Base-by-base conservation (phyloP, 2,329 filamentous ascomycete species). In the Pseudocercospora macadamiae region DNA sequence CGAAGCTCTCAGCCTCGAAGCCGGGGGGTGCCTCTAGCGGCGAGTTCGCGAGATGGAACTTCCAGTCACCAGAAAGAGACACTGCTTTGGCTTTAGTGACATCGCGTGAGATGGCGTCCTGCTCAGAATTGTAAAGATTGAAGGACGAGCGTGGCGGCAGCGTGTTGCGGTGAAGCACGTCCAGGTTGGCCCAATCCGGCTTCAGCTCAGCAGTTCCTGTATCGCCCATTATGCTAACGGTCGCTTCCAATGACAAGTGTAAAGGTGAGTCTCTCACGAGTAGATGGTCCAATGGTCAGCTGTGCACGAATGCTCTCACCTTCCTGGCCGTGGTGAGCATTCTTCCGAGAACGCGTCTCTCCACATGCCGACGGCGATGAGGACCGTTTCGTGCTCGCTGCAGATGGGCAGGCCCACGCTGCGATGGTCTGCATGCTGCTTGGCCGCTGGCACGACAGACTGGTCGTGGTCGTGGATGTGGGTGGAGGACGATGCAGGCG, bases 171-270 rank as follows among this genome's bases (percentile, higher is more conserved):
- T 87, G 86, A 14, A 88, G 76, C 26, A 88, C 76, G 3, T 78
- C 68, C 57, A 86, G 77, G 64, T 88, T 88, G 70, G 79, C 84
- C 83, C 84, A 88, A 68, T 88, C 84, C 0, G 84, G 84, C 28
- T 54, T 42, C 12, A 19, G 25, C 39, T 51, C 28, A 28, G n/a
- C 42, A 12, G 26, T 8, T 1, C 51, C 32, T 19, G 32, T 52
- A 32, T 54, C 59, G 14, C 53, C 56, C 62, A 64, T 62, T 28
- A 5, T 34, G 16, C 25, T 37, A 14, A 16, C 4, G 10, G 21
- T 23, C 26, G 42, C 10, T 47, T 19, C 23, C 18, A 10, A 21
- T 21, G 37, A 12, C 12, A 21, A n/a, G n/a, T n/a, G n/a, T 21
- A 12, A n/a, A 45, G 21, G 19, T 14, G 21, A 10, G 19, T 19